Conservation (phyloP, 2,329 filamentous ascomycete species). For the Pseudopithomyces chartarum region DNA sequence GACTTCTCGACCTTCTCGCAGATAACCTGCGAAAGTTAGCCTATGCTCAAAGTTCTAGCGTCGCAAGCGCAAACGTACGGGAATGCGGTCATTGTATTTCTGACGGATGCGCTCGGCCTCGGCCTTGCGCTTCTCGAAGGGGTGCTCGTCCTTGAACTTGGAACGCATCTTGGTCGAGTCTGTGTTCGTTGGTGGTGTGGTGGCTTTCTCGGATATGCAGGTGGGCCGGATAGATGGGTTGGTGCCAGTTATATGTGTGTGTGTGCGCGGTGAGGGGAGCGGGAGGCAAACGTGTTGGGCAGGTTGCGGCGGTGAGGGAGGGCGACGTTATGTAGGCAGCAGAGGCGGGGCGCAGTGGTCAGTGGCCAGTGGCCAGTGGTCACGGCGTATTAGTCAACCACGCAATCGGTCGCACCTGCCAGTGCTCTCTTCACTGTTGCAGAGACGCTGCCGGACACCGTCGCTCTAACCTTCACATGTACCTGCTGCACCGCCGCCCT, state of each 20-base stretch:
- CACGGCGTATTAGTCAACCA: conserved; percentile 21
- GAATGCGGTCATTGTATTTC: conserved; percentile 98
- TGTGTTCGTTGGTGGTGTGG: conserved; percentile 20
- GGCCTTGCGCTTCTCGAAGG: conserved; percentile 99
- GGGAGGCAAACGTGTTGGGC: conserved; percentile 28
- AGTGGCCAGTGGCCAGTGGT: conserved; percentile 6
- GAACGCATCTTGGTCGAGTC: conserved; percentile 72
- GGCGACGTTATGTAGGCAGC: conserved; percentile 33
- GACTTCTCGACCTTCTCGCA: conserved; percentile 99
- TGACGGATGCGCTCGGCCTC: conserved; percentile 99
- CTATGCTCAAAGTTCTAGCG: conserved; percentile 9
- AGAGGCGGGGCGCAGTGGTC: conserved; percentile 27
- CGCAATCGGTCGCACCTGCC: conserved; percentile 7
- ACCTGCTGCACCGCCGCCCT: conserved; percentile 5
- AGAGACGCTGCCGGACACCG: neutral
- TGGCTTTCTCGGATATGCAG: conserved; percentile 4
- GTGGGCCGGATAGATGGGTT: conserved; percentile 2
- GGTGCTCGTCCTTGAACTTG: conserved; percentile 99
- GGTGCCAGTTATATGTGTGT: conserved; percentile 12
- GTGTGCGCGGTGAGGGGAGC: conserved; percentile 24
- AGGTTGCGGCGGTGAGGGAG: conserved; percentile 40
- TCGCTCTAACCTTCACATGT: no score
- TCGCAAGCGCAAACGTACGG: conserved; percentile 66
- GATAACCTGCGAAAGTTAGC: conserved; percentile 72
- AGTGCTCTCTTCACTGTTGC: neutral